Base-by-base conservation (phyloP, 352 stramenopile genomes). In the Phytophthora constricta region DNA sequence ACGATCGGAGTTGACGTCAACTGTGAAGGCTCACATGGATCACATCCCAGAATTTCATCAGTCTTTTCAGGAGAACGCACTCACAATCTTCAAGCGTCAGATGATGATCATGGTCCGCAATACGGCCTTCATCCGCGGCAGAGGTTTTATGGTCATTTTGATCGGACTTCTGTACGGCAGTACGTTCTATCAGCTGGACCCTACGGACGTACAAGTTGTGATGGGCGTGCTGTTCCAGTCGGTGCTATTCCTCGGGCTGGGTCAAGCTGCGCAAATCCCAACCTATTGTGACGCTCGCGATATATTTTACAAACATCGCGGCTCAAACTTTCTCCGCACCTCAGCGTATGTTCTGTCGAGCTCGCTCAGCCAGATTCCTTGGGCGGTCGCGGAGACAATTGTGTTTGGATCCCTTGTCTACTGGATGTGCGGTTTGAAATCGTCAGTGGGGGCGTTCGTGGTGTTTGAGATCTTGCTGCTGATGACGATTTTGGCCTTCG, bases 1-100 rank as follows among this genome's bases (percentile, higher is more conserved):
- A 62, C 90, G 97, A 64, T 75, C 96, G 31, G 60, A 96, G 3
- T 82, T 97, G 22, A 27, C 97, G 14, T 50, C 97, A 16, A 34
- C 81, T 76, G 66, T 89, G 20, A 87, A 85, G 25, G 62, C 75
- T n/a, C 65, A 97, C 33, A 81, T 97, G 23, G 96, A 90, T 62
- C 51, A 31, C 94, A 51, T 65, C 17, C 63, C 62, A 13, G 43
- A 49, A 39, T 68, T 70, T 34, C 49, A 62, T 28, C 41, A 70
- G 54, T 53, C 54, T 9, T 65, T 68, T 33, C 8, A 20, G 51
- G 39, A 22, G 20, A 65, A 31, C 51, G 66, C 46, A 5, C 14
- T 19, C 22, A 70, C 47, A n/a, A 9, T 76, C 4, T 34, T 71
- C 17, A 20, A 19, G 5, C 77, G 86, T 3, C 74, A 89, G 45